phyloP scores from a whole-genome alignment of 2,329 filamentous ascomycete species.

The Acrocalymma vagum region DNA sequence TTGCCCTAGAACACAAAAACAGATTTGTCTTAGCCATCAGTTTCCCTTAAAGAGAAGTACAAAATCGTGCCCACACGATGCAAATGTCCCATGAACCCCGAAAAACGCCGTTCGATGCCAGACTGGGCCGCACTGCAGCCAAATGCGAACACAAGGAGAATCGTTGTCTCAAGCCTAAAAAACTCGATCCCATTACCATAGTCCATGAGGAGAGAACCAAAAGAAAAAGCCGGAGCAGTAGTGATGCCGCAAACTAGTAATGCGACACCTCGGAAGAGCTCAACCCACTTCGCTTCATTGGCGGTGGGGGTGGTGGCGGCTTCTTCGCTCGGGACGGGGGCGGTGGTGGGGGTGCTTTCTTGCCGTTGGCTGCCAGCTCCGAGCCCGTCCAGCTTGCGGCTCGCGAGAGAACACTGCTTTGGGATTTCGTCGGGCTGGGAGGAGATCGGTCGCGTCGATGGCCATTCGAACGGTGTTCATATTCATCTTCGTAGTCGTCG shows the following conservation, averaged over 20 bases:
- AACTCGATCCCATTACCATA: too few relatives aligned
- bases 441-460: conserved; percentile 56
- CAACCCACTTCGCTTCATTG: conserved; percentile 67
- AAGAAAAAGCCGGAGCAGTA: too few relatives aligned
- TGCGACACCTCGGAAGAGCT: conserved; percentile 49
- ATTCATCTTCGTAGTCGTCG: conserved; percentile 48
- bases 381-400: conserved; percentile 59
- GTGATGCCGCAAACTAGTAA: conserved; percentile 32
- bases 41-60: too few relatives aligned
- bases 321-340: conserved; percentile 72
- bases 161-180: too few relatives aligned
- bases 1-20: too few relatives aligned
- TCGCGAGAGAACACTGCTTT: conserved; percentile 60
- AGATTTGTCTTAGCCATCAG: too few relatives aligned
- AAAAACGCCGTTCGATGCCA: too few relatives aligned
- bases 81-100: too few relatives aligned
- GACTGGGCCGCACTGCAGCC: too few relatives aligned
- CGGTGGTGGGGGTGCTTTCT: conserved; percentile 64
- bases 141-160: too few relatives aligned
- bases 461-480: conserved; percentile 34
- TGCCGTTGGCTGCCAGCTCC: conserved; percentile 41
- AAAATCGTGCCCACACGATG: too few relatives aligned
- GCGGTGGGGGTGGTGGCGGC: conserved; percentile 69
- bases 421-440: conserved; percentile 60
- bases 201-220: too few relatives aligned